phyloP scores from a whole-genome alignment of 164 flowering plant species.

The Tetrastigma voinierianum region DNA sequence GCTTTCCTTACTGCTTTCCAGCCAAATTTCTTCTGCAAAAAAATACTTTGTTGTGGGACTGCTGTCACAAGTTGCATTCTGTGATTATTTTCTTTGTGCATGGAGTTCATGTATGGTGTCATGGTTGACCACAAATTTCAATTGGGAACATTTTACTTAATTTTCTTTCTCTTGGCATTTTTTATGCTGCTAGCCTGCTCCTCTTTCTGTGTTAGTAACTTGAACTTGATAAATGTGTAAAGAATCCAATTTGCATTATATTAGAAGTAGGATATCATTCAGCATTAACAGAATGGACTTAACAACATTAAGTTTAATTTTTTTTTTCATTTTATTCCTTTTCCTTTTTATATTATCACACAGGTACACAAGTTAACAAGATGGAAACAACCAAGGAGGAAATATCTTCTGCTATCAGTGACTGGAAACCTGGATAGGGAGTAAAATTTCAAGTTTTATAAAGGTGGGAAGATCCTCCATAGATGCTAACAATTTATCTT shows the following conservation, averaged over 20 bases:
- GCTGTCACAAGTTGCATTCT: background rate
- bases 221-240: no score
- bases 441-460: constrained; percentile 8
- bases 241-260: no score
- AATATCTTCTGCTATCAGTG: background rate
- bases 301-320: background rate
- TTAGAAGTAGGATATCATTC: background rate
- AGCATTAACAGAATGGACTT: background rate
- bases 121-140: background rate
- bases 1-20: background rate
- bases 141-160: background rate
- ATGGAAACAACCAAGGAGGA: background rate
- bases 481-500: constrained; percentile 4
- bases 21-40: background rate
- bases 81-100: background rate
- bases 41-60: background rate
- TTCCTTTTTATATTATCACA: background rate
- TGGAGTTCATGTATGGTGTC: background rate
- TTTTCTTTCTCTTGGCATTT: background rate
- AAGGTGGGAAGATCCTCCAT: constrained; percentile 6
- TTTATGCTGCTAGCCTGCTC: background rate
- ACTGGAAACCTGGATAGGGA: background rate
- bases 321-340: background rate
- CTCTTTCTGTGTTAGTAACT: background rate
- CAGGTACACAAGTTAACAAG: background rate